These are phyloP conservation scores for Waltergamsia citrina DNA, from an alignment of 2,329 filamentous ascomycete genomes.

Conservation along the genomic window DNA sequence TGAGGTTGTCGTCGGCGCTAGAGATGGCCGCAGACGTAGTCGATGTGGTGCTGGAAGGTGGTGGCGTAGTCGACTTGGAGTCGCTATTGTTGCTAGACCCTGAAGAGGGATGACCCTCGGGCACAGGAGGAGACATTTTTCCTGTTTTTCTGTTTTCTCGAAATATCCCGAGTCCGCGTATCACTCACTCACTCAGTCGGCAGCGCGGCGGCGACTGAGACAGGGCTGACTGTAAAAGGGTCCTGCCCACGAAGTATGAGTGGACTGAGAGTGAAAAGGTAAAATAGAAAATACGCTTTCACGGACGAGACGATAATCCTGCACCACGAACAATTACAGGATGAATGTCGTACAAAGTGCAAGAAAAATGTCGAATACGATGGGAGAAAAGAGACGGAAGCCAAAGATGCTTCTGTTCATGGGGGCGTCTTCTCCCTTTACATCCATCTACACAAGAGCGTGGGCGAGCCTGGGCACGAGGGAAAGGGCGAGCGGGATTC, in stretches of 20 bases:
- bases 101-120: slow-evolving; percentile 13
- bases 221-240: too few species aligned
- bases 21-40: slow-evolving; percentile 30
- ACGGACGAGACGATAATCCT: too few species aligned
- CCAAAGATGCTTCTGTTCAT: too few species aligned
- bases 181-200: not conserved
- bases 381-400: slow-evolving; percentile 4
- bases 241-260: too few species aligned
- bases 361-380: slow-evolving; percentile 1
- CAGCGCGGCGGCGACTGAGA: not conserved
- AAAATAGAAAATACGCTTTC: too few species aligned
- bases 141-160: too few species aligned
- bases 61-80: slow-evolving; percentile 44
- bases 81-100: slow-evolving; percentile 25
- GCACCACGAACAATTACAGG: too few species aligned
- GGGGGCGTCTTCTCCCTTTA: slow-evolving; percentile 25
- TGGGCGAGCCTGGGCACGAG: slow-evolving; percentile 23
- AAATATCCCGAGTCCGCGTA: not conserved
- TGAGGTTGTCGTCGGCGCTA: slow-evolving; percentile 43
- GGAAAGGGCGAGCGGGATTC: slow-evolving; percentile 26
- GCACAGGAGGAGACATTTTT: slow-evolving; percentile 21
- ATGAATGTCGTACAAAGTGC: not conserved
- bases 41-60: slow-evolving; percentile 37
- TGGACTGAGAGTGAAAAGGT: too few species aligned
- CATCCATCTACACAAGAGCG: slow-evolving; percentile 19